Base-by-base conservation (phyloP, 192 early-diverging fungal species). In the Coemansia sp. region DNA sequence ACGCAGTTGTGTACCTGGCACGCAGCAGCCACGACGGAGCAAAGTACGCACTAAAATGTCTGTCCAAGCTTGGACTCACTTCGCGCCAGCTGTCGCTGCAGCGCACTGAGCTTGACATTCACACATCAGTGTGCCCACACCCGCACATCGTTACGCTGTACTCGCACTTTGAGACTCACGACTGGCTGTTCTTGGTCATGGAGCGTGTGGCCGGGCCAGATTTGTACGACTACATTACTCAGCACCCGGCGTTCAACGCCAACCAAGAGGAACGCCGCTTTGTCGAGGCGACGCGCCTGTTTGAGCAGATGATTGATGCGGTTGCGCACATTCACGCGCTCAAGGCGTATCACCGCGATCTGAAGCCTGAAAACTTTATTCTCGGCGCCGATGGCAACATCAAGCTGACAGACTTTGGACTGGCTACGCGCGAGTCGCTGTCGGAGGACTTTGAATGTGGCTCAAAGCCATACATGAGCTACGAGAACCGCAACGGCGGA, bases 351-450 rank as follows among this genome's bases (percentile, higher is more conserved):
- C 96, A 96, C 74, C 88, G 96, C 61, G 94, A 98, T 73, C 65
- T 98, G 61, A 96, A 98, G 77, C 88, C 87, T 12, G 89, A 92
- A 61, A 90, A 91, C 74, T 81, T 84, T 61, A 88, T 91, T 47
- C 66, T 89, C 2, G 85, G 85, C 60, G 82, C 82, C 16, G 85
- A 88, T 19, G 83, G 81, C 3, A 85, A 84, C 29, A 66, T 95
- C 54, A 95, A 94, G 77, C 81, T 96, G 14, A 90, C 92, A 10
- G 94, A 96, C 83, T 96, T 96, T 88, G 94, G 94, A 7, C 86
- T 96, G 32, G 90, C 94, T 18, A 96, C 95, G 41, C 86, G 78
- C 58, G 88, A 93, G 53, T 82, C 84, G 45, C 81, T 87, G 50
- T 93, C 92, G 13, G 83, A 68, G 38, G 95, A 94, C 65, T 90